A percentile compares a stretch with the other conserved stretches of the same genome.
Conservation (phyloP, 176 grass and related monocot genomes). For the Microstegium vimineum region DNA sequence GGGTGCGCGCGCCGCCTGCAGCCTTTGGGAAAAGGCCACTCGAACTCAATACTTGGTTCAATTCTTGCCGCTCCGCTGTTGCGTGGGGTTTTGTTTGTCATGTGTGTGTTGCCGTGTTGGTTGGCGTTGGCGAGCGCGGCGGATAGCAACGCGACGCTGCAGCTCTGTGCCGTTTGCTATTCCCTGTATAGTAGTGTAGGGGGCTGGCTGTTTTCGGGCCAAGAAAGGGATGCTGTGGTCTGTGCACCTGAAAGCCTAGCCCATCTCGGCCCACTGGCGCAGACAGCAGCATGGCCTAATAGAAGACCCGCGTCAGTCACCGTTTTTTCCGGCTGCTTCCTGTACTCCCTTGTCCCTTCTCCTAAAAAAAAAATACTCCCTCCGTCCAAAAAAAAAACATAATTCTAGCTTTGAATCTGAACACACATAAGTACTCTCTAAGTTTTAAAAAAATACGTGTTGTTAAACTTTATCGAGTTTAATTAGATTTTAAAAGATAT, state of each 20-base stretch:
- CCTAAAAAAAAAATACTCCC: no score
- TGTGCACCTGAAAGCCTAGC: slow-evolving; percentile 20
- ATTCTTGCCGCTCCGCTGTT: no score
- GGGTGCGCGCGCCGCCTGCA: not conserved
- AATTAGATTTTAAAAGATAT: no score
- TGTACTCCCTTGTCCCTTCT: no score
- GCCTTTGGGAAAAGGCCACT: slow-evolving; percentile 24
- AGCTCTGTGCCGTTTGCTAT: not conserved
- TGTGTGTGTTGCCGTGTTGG: not conserved
- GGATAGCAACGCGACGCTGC: slow-evolving; percentile 21
- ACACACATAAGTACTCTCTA: no score
- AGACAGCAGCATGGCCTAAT: not conserved
- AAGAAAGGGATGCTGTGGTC: not conserved
- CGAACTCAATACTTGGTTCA: not conserved
- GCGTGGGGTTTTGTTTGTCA: no score
- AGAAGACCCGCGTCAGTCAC: not conserved
- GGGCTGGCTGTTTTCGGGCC: not conserved
- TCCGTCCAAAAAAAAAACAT: not conserved
- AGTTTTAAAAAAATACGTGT: no score
- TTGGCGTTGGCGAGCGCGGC: not conserved
- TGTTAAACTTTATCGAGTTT: no score
- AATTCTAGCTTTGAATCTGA: not conserved
- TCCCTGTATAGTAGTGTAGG: not conserved
- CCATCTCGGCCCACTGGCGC: slow-evolving; percentile 20
- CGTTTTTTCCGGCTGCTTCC: no score